Evolutionary conservation across 805 yeast species (phyloP).

Genomic region (Wickerhamomyces kurtzmanii): DNA sequence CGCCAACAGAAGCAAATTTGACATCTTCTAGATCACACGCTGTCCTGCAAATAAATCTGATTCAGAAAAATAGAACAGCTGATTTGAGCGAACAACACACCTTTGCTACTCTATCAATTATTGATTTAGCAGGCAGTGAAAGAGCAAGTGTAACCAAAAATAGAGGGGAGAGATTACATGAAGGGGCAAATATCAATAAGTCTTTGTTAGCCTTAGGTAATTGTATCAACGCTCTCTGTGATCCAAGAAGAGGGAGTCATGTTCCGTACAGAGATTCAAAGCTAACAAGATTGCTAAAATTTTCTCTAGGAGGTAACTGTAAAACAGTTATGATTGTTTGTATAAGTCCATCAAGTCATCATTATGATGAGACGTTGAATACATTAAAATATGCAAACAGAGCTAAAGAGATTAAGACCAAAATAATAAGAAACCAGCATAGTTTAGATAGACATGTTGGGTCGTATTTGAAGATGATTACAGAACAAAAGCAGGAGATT

Average conservation of each 20-base stretch:
- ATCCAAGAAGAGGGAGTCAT: conserved; percentile 55
- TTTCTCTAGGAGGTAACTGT: conserved; percentile 90
- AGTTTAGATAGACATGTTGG: conserved; percentile 78
- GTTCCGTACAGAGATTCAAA: conserved; percentile 90
- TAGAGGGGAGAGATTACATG: conserved; percentile 70
- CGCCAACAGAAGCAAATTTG: conserved; percentile 87
- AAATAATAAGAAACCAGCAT: conserved; percentile 62
- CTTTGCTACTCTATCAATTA: conserved; percentile 74
- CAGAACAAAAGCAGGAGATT: conserved; percentile 70
- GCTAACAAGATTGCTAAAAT: conserved; percentile 75
- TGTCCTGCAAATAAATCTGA: conserved; percentile 71
- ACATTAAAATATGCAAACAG: conserved; percentile 87
- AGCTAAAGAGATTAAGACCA: conserved; percentile 85
- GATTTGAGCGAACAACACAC: conserved; percentile 60
- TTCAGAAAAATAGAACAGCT: conserved; percentile 48
- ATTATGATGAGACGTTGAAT: conserved; percentile 89
- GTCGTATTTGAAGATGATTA: conserved; percentile 73
- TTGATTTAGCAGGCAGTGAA: conserved; percentile 93
- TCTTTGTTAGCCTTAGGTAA: conserved; percentile 86
- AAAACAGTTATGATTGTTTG: conserved; percentile 95
- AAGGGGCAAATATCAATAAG: conserved; percentile 90
- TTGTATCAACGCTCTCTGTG: conserved; percentile 88
- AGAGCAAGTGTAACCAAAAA: conserved; percentile 86
- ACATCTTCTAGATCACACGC: conserved; percentile 93
- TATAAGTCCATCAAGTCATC: conserved; percentile 75